Conservation (phyloP, 306 rosid species). For the Urtica urens region DNA sequence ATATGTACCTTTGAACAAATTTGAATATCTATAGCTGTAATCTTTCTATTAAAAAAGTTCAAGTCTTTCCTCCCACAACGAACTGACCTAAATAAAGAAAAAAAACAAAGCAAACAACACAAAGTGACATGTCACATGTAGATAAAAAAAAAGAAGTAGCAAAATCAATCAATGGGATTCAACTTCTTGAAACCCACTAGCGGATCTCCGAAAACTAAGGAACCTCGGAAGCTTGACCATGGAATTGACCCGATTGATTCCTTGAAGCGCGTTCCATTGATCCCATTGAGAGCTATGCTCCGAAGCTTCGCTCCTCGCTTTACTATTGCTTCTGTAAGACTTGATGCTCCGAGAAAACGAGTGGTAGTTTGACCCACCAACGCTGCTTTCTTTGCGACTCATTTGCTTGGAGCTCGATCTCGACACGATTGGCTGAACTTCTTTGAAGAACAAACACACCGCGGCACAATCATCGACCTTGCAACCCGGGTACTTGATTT, state of each 20-base stretch:
- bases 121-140: neutral
- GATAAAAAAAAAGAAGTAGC: neutral
- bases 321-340: neutral
- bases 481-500: slow-evolving; percentile 41
- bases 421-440: slow-evolving; percentile 15
- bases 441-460: slow-evolving; percentile 53
- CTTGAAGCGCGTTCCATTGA: slow-evolving; percentile 29
- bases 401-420: slow-evolving; percentile 3
- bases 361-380: slow-evolving; percentile 11
- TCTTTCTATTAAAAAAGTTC: too few species aligned
- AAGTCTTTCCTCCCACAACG: too few species aligned
- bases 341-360: slow-evolving; percentile 10
- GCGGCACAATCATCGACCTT: slow-evolving; percentile 65
- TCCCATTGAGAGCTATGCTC: neutral
- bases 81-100: too few species aligned
- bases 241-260: slow-evolving; percentile 39
- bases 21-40: too few species aligned
- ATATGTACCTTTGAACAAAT: neutral
- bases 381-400: neutral
- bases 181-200: slow-evolving; percentile 18
- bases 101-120: neutral
- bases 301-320: neutral
- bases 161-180: slow-evolving; percentile 1
- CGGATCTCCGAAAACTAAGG: slow-evolving; percentile 23
- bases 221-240: slow-evolving; percentile 26